Base-by-base conservation (phyloP, 2,329 filamentous ascomycete species). In the Fusarium cyanostomum region DNA sequence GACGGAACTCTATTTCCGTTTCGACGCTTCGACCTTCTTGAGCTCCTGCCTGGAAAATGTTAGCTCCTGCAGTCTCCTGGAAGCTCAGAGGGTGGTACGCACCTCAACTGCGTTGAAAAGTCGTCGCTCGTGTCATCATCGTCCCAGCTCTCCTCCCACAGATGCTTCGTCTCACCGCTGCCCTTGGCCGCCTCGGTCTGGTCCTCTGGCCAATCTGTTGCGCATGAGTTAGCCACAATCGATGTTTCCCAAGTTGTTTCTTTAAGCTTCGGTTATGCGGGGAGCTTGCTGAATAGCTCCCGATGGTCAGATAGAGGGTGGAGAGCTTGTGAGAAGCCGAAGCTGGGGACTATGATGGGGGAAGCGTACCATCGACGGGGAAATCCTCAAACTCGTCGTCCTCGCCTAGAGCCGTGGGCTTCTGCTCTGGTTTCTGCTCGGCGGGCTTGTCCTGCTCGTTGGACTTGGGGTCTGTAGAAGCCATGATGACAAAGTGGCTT, bases 121-220 rank as follows among this genome's bases (percentile, higher is more conserved):
- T 99, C 95, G 75, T 99, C 95, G 72, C 86, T 95, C 67, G 92
- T 95, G 79, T 98, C 95, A 76, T 98, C 94, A 74, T 99, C 95
- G 75, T 99, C 95, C 95, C 95, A 99, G 84, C 93, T 97, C 84
- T 99, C 95, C 80, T 99, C 95, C 95, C 95, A 99, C 52, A 99
- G 83, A 81, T 98, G 94, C 76, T 85, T 81, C 65, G 82, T 84
- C 59, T 89, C 86, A 73, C 89, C 89, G 70, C 82, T 87, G 60
- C 84, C 87, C 72, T 85, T 84, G 55, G 90, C 91, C 53, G 89
- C 90, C 75, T 97, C 92, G 61, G 92, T 92, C 74, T 97, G 94
- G 74, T 97, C 92, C 77, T 93, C 89, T 50, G 89, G 84, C 95
- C 95, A 99, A 80, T 98, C 95, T 96, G 71, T 27, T 2, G 11